Base-by-base conservation (phyloP, 2,329 filamentous ascomycete genomes). In the Phoma sp. region DNA sequence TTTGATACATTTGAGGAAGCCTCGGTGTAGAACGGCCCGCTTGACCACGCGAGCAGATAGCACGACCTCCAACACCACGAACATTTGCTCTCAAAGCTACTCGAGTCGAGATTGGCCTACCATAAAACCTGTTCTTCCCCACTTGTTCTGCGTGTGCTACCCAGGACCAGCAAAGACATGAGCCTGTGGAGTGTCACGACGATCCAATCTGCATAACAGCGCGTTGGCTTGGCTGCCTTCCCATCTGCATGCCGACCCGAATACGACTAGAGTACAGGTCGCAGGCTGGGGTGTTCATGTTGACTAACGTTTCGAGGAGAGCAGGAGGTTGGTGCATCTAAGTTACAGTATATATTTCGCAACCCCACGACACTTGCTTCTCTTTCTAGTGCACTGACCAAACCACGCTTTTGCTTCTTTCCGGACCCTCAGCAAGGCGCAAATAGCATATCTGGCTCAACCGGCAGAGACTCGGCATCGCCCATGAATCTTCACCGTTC, bases 1-100 rank as follows among this genome's bases (percentile, higher is more conserved):
- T 36, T 50, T 43, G 43, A 21, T 25, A 31, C 21, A 13, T 35
- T 35, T 32, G 10, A 15, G 15, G 27, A 33, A 13, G 33, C 27
- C 10, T 55, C 52, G 52, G 52, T 45, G 32, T 17, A 32, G 29
- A 9, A 35, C 52, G 52, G 52, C 46, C 52, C 52, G 52, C 41
- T 24, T 25, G 25, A 54, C 51, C 29, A 15, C 29, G 29, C 29
- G 29, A 31, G 29, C 12, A 31, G 29, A 31, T 31, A 12, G 12
- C 29, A 13, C 29, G 12, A 31, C 29, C 15, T 31, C 29, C 29
- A 31, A 10, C 29, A 31, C 29, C 29, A 15, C 36, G 8, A 24
- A 17, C 8, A 13, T 21, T 5, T 38, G 19, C 36, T 21, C 9
- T 3, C 17, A 38, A 9, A 8, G 4, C 33, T 6, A 13, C 19